phyloP scores from a whole-genome alignment of 371 early-diverging fungal species.

The Syncephalastrum contaminatum region DNA sequence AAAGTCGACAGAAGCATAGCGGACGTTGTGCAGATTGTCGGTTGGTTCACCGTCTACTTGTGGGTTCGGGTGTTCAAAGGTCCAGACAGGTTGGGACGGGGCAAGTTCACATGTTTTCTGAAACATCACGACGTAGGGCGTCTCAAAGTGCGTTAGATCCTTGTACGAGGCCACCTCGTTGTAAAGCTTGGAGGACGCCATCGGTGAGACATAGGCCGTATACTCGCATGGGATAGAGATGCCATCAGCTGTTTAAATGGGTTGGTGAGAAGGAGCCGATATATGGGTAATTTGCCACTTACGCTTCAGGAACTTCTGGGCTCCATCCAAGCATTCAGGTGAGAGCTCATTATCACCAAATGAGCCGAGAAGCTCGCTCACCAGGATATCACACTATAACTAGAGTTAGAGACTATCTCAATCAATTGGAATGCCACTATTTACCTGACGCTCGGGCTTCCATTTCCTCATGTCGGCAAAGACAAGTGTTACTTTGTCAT shows the following conservation, averaged over 20 bases:
- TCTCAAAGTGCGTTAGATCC: conserved; percentile 70
- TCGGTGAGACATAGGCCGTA: conserved; percentile 79
- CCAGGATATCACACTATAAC: conserved; percentile 78
- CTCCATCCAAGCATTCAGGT: conserved; percentile 95
- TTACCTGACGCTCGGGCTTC: conserved; percentile 71
- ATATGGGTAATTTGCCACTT: conserved; percentile 2
- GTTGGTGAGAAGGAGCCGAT: too few relatives aligned
- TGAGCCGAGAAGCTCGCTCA: conserved; percentile 90
- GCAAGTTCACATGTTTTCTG: conserved; percentile 69
- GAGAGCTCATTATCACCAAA: conserved; percentile 98
- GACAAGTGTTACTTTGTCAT: conserved; percentile 75
- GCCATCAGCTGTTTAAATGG: conserved; percentile 52
- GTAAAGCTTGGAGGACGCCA: conserved; percentile 83
- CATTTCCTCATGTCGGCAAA: conserved; percentile 91
- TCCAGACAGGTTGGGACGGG: conserved; percentile 74
- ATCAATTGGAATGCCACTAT: neutral
- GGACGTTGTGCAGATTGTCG: conserved; percentile 74
- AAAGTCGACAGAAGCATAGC: conserved; percentile 60
- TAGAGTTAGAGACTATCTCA: conserved; percentile 6
- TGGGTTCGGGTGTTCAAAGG: conserved; percentile 78
- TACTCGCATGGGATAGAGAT: conserved; percentile 88
- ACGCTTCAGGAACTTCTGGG: conserved; percentile 81
- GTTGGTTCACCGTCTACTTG: conserved; percentile 45
- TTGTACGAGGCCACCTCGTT: conserved; percentile 64
- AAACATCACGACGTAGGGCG: conserved; percentile 94